Conservation (phyloP, 1,284 basidiomycete species). For the Leucoagaricus sp. region DNA sequence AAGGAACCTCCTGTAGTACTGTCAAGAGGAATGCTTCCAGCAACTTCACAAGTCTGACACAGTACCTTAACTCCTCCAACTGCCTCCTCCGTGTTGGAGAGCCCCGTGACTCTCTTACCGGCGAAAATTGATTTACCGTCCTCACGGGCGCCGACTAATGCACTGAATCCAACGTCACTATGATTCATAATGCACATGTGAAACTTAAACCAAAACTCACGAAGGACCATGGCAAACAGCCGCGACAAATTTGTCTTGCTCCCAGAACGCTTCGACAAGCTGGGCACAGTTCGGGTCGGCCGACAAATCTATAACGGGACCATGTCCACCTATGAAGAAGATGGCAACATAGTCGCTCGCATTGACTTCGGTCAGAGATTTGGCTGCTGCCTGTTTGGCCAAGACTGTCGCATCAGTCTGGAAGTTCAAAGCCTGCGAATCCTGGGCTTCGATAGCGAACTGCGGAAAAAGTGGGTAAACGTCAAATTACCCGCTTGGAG, state of each 20-base stretch:
- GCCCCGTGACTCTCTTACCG: slow-evolving; percentile 62
- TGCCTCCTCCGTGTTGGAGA: slow-evolving; percentile 68
- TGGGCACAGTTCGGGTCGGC: slow-evolving; percentile 57
- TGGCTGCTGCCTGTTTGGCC: slow-evolving; percentile 58
- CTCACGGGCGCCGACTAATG: slow-evolving; percentile 43
- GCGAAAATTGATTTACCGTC: slow-evolving; percentile 65
- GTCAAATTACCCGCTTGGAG: neutral
- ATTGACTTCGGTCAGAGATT: slow-evolving; percentile 63
- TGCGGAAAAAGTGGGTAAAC: slow-evolving; percentile 24
- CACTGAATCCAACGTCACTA: slow-evolving; percentile 19
- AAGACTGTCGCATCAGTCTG: slow-evolving; percentile 59
- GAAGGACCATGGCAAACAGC: slow-evolving; percentile 82
- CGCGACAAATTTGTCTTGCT: slow-evolving; percentile 53
- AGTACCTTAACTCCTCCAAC: slow-evolving; percentile 41
- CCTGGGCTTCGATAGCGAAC: slow-evolving; percentile 50
- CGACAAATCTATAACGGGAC: slow-evolving; percentile 71
- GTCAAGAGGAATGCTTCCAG: neutral
- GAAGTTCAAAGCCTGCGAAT: slow-evolving; percentile 65
- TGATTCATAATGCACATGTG: neutral
- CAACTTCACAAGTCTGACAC: neutral
- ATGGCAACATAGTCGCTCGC: slow-evolving; percentile 68
- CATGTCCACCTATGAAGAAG: slow-evolving; percentile 80
- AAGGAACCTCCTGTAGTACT: slow-evolving; percentile 53
- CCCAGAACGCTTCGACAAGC: slow-evolving; percentile 66
- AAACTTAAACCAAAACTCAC: slow-evolving; percentile 27